Percentiles rank a stretch among this genome's conserved stretches.
Conservation (phyloP, 2,329 filamentous ascomycete species). For the Dothistroma pini region DNA sequence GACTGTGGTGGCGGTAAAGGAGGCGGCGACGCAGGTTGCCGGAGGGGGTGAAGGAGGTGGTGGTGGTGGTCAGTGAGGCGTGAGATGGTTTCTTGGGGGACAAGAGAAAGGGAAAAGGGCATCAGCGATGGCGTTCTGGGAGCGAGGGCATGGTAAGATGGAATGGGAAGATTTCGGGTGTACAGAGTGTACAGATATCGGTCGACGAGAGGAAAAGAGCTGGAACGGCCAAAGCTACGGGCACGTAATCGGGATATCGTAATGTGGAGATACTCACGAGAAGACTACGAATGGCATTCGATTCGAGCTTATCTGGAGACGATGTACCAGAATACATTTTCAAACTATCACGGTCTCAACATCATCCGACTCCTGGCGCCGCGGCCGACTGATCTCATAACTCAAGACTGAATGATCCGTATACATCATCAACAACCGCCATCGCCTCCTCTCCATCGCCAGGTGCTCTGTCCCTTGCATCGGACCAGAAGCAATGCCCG, state of each 20-base stretch:
- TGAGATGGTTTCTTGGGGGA: background rate
- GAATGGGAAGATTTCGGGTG: background rate
- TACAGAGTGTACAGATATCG: background rate
- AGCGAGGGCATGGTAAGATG: background rate
- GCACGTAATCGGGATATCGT: background rate
- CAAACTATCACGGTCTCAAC: conserved; percentile 19
- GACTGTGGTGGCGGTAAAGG: conserved; percentile 14
- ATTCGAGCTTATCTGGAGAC: background rate
- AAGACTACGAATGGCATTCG: background rate
- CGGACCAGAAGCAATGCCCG: conserved; percentile 66
- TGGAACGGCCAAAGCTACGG: background rate
- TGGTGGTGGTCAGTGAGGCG: conserved; percentile 8
- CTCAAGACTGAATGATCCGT: conserved; percentile 65
- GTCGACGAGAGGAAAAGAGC: background rate
- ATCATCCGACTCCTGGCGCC: conserved; percentile 18
- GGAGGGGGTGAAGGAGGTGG: conserved; percentile 8
- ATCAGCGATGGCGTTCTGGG: conserved; percentile 1
- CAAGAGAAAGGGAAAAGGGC: background rate
- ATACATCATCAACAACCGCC: conserved; percentile 69
- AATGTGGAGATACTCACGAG: background rate
- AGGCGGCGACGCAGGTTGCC: conserved; percentile 21
- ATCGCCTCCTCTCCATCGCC: conserved; percentile 46
- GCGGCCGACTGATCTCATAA: conserved; percentile 57
- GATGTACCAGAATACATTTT: background rate
- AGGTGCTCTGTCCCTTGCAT: conserved; percentile 48